Evolutionary conservation across 257 asterid species (phyloP), one percentile per base, ranked within the genome.

Genomic region (Thymus quinquecostatus): DNA sequence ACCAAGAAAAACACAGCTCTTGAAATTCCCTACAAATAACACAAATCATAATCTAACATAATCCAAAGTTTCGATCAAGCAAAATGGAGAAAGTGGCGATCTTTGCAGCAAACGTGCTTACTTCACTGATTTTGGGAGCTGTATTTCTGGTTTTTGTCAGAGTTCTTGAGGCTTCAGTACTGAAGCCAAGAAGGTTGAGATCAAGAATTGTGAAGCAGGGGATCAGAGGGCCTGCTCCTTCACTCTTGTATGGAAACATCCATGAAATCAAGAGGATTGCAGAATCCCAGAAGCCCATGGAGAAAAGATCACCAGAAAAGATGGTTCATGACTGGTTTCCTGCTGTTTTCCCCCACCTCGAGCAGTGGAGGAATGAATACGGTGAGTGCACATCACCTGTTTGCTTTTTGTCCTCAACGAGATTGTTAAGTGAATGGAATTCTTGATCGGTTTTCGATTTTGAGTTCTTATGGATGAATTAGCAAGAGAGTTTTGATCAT

Each of bases 211-310:
- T 48, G 51, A 82, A 71, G 28, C 96, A 91, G 64, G 94, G 97
- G 69, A 82, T 91, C 6, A 72, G 53, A 65, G 97, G 96, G 21
- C 96, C 96, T 34, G 14, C 38, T 28, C 88, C 92, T 2, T 82
- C 89, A 7, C 21, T 82, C 55, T 71, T 87, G 5, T 84, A 74
- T 14, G 97, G 97, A 54, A 84, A 90, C 66, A 77, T 90, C 54
- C 81, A 83, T 63, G 90, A 85, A 66, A 86, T 91, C 54, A 85
- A 73, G 77, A 60, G 34, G 43, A 73, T 81, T 8, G 63, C 70
- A 43, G 82, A 77, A 63, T 33, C 60, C 5, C 82, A 72, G 74
- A 56, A 60, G 63, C 62, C 64, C 14, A 50, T 66, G 11, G 60
- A 13, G 11, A 56, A 40, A 12, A 56, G 47, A 14, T 60, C 59